phyloP scores from a whole-genome alignment of 495 filamentous ascomycete genomes.

The Aspergillus saccharolyticus region DNA sequence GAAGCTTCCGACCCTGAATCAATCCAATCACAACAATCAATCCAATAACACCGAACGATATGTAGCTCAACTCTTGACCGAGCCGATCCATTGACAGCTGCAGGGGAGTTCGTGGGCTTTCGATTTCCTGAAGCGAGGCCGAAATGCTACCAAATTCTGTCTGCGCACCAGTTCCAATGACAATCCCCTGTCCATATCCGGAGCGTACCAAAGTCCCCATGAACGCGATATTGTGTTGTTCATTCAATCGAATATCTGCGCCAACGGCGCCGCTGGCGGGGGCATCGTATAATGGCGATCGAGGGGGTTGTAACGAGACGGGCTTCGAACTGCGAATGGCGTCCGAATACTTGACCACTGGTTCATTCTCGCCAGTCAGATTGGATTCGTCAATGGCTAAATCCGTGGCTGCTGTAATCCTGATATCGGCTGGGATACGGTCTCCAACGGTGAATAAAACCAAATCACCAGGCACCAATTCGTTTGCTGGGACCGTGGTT shows the following conservation, averaged over 20 bases:
- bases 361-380: constrained; percentile 93
- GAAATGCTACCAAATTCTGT: constrained; percentile 98
- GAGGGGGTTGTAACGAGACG: constrained; percentile 31
- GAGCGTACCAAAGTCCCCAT: constrained; percentile 97
- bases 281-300: constrained; percentile 56
- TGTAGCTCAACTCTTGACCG: constrained; percentile 88
- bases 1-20: constrained; percentile 77
- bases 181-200: constrained; percentile 92
- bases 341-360: constrained; percentile 71
- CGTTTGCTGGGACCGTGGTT: constrained; percentile 74
- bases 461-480: constrained; percentile 87
- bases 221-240: constrained; percentile 84
- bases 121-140: constrained; percentile 84
- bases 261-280: constrained; percentile 58
- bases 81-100: constrained; percentile 96
- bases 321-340: constrained; percentile 39
- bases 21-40: constrained; percentile 87
- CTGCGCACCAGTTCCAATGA: constrained; percentile 85
- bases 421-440: constrained; percentile 92
- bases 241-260: constrained; percentile 58
- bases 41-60: constrained; percentile 91
- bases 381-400: constrained; percentile 96
- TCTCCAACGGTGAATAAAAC: constrained; percentile 93
- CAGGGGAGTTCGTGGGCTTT: constrained; percentile 87
- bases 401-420: constrained; percentile 83